Conservation (phyloP, 2,329 filamentous ascomycete genomes). For the Sporothrix curviconia region DNA sequence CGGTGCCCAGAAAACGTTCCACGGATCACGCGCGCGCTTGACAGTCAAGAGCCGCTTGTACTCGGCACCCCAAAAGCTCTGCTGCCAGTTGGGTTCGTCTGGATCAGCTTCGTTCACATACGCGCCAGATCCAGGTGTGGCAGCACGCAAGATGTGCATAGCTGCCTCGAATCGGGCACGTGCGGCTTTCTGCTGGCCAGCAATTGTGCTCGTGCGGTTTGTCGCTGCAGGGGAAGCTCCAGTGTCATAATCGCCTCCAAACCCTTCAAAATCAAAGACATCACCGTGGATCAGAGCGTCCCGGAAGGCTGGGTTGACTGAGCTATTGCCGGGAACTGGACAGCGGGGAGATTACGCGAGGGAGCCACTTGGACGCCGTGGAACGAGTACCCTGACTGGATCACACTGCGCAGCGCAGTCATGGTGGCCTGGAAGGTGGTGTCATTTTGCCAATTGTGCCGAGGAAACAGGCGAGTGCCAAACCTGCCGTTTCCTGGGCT, state of each 20-base stretch:
- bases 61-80: slow-evolving; percentile 19
- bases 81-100: slow-evolving; percentile 18
- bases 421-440: slow-evolving; percentile 19
- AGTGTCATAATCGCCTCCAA: not conserved
- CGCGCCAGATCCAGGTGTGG: slow-evolving; percentile 16
- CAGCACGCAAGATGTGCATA: slow-evolving; percentile 11
- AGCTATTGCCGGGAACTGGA: slow-evolving; percentile 23
- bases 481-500: slow-evolving; percentile 21
- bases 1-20: slow-evolving; percentile 25
- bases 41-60: slow-evolving; percentile 17
- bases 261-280: slow-evolving; percentile 15
- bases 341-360: slow-evolving; percentile 14
- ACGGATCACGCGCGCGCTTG: slow-evolving; percentile 19
- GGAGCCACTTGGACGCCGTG: slow-evolving; percentile 24
- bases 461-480: slow-evolving; percentile 24
- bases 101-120: slow-evolving; percentile 20
- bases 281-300: slow-evolving; percentile 16
- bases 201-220: not conserved
- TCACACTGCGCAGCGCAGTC: slow-evolving; percentile 19
- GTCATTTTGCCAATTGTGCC: slow-evolving; percentile 19
- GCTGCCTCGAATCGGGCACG: slow-evolving; percentile 9
- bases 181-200: not conserved
- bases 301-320: slow-evolving; percentile 20
- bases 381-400: slow-evolving; percentile 24
- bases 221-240: not conserved